Base-by-base conservation (phyloP, 2,329 filamentous ascomycete species). In the Aspergillus fructus region DNA sequence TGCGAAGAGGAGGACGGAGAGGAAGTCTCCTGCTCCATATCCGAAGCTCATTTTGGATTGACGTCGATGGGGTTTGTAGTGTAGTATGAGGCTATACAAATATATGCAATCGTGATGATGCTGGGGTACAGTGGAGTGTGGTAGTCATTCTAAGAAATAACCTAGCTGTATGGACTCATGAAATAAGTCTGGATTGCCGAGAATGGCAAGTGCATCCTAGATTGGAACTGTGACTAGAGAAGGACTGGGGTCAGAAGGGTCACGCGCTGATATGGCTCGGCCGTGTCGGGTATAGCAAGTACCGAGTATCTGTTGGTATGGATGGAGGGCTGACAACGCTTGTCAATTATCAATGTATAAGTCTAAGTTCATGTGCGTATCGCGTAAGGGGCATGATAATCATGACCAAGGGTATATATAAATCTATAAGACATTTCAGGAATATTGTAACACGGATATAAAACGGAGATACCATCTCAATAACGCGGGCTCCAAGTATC, bases 401-500 rank as follows among this genome's bases (percentile, higher is more conserved):
- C 24, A 24, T 13, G 12, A n/a, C 37, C 27, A 34, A n/a, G 17
- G 27, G 27, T 48, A 45, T 45, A 45, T 45, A 24, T 43, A 30
- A 30, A 47, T 48, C 23, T 27, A 48, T 34, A 34, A 48, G 45
- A 34, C 45, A 47, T 11, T 48, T 34, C 17, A 34, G 30, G 15
- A 34, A 48, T 37, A n/a, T 48, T 27, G n/a, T 21, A 34, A 12
- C 27, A 48, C 15, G 27, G 27, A 34, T 27, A 48, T 17, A 23
- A 5, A 12, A 17, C 30, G 30, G 24, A 27, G 24, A 46, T 46
- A 33, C 8, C 23, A 21, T 19, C 51, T 49, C 45, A 55, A 15
- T 27, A 46, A 21, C 24, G 34, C 11, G 30, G 41, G 23, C 54
- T 57, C 53, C 55, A 62, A 15, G 51, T 45, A 30, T 68, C 60